Evolutionary conservation across 768 basidiomycete genomes (phyloP).

Genomic region (Cubamyces lactineus): DNA sequence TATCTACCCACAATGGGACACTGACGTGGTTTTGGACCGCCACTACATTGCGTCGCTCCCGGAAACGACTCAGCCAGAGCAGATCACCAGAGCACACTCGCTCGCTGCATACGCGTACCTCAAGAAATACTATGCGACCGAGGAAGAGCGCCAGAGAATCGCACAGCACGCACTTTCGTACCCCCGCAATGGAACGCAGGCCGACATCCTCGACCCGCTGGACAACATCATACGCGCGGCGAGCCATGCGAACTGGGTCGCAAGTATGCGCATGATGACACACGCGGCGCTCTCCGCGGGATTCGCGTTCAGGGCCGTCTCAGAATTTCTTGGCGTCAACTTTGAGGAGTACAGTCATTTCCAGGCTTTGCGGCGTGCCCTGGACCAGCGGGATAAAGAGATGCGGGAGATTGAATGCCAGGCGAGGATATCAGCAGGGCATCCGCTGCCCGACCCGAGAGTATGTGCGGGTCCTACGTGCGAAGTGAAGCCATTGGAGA

Average conservation of each 20-base stretch:
- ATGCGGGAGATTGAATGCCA: neutral
- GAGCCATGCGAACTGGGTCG: conserved; percentile 1
- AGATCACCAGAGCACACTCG: neutral
- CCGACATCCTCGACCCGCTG: neutral
- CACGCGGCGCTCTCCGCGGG: conserved; percentile 2
- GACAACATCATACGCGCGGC: conserved; percentile 3
- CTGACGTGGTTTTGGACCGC: neutral
- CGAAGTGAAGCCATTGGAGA: too few relatives aligned
- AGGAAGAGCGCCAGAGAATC: neutral
- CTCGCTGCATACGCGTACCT: conserved; percentile 1
- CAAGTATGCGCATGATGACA: neutral
- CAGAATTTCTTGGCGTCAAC: neutral
- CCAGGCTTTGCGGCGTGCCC: neutral
- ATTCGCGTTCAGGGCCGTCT: neutral
- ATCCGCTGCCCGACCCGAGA: neutral
- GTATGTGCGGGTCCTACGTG: neutral
- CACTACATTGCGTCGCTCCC: neutral
- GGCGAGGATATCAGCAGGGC: neutral
- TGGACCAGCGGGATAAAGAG: neutral
- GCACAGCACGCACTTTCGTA: neutral
- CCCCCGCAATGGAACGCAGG: neutral
- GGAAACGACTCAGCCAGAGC: neutral
- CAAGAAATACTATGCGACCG: neutral
- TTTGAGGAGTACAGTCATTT: neutral
- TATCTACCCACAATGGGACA: neutral